phyloP scores from a whole-genome alignment of 192 early-diverging fungal species.

The Spinellus fusiger region DNA sequence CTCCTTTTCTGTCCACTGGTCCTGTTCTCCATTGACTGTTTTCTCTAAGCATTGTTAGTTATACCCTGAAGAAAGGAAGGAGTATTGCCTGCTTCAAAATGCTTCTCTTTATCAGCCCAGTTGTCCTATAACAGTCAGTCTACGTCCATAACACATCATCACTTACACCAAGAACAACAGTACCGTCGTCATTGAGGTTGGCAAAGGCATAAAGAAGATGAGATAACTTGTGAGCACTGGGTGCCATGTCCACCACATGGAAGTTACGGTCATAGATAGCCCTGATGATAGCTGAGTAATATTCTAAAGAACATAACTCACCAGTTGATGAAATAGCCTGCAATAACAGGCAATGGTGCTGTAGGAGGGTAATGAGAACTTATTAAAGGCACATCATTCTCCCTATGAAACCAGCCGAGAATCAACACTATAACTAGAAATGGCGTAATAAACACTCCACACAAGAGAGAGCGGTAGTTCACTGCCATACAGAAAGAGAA shows the following conservation, averaged over 20 bases:
- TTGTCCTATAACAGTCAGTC: conserved; percentile 36
- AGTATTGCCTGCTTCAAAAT: conserved; percentile 18
- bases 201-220: conserved; percentile 81
- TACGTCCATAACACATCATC: background rate
- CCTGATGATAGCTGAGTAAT: conserved; percentile 32
- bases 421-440: background rate
- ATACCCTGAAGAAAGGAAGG: background rate
- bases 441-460: background rate
- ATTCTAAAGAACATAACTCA: background rate
- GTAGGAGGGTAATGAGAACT: background rate
- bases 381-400: background rate
- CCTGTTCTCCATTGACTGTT: conserved; percentile 33
- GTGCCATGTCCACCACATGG: conserved; percentile 52
- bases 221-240: conserved; percentile 56
- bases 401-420: background rate
- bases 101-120: conserved; percentile 77
- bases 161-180: conserved; percentile 51
- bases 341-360: conserved; percentile 3
- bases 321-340: conserved; percentile 32
- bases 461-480: background rate
- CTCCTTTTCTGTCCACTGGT: conserved; percentile 50
- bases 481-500: background rate
- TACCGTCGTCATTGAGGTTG: conserved; percentile 56
- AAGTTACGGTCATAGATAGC: conserved; percentile 67
- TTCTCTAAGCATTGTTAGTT: conserved; percentile 1